Evolutionary conservation across 2,329 filamentous ascomycete genomes (phyloP).

Genomic region (Rhynchosporium graminicola): DNA sequence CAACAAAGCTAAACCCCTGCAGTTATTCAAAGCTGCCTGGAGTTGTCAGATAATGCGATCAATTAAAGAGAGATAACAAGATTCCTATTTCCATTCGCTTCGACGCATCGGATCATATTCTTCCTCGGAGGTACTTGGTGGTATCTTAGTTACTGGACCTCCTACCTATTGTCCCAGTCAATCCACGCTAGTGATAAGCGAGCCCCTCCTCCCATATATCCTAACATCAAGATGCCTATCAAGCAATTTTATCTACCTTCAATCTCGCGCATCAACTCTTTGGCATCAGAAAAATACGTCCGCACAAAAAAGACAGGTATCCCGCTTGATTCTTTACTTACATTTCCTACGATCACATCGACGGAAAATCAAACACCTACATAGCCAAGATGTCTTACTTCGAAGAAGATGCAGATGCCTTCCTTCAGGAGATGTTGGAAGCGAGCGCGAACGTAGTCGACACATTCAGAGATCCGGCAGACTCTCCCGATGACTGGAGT

Average conservation of each 20-base stretch:
- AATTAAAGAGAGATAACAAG: not conserved
- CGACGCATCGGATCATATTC: too few species aligned
- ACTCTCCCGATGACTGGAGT: too few species aligned
- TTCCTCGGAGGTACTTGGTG: too few species aligned
- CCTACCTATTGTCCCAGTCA: too few species aligned
- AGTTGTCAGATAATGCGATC: not conserved
- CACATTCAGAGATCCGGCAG: too few species aligned
- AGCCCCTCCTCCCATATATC: too few species aligned
- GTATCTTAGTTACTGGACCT: too few species aligned
- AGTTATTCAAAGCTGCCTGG: too few species aligned
- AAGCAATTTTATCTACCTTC: not conserved
- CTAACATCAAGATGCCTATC: not conserved
- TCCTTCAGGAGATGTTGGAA: too few species aligned
- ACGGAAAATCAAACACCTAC: not conserved
- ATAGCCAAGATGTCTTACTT: not conserved
- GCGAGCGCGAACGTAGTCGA: too few species aligned
- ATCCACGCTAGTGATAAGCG: not conserved
- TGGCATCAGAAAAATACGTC: not conserved
- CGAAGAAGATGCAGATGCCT: not conserved
- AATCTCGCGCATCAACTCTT: not conserved
- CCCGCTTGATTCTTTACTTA: slow-evolving; percentile 4
- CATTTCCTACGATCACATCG: not conserved
- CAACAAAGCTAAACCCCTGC: not conserved
- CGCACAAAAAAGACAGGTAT: not conserved
- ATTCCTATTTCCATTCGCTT: too few species aligned